phyloP scores from a whole-genome alignment of 352 stramenopile genomes.

The Globisporangium echinulatum region DNA sequence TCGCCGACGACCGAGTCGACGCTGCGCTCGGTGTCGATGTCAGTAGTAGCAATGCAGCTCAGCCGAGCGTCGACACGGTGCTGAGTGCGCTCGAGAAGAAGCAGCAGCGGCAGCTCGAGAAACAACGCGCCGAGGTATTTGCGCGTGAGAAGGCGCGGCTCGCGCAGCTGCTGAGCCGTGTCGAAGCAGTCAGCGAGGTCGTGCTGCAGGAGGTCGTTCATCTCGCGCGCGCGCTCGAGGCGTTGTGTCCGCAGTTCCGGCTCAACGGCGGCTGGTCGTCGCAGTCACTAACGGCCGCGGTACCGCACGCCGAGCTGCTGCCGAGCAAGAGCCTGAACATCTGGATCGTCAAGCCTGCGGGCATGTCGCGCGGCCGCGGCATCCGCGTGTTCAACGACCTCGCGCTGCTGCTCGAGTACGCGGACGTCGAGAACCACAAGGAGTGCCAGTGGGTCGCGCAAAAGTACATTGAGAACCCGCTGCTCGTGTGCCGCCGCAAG shows the following conservation, averaged over 20 bases:
- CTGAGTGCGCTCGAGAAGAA: slow-evolving; percentile 50
- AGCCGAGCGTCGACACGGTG: slow-evolving; percentile 28
- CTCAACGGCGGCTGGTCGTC: slow-evolving; percentile 51
- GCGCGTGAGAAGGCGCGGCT: slow-evolving; percentile 51
- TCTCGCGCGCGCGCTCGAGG: slow-evolving; percentile 25
- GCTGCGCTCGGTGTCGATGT: slow-evolving; percentile 13
- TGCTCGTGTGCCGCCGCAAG: slow-evolving; percentile 84
- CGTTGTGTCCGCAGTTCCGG: slow-evolving; percentile 63
- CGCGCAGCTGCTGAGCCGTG: slow-evolving; percentile 30
- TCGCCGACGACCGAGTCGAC: slow-evolving; percentile 34
- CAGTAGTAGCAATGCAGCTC: background rate
- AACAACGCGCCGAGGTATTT: slow-evolving; percentile 34
- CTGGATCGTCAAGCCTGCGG: slow-evolving; percentile 92
- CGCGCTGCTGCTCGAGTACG: slow-evolving; percentile 72
- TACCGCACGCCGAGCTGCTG: background rate
- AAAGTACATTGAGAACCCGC: slow-evolving; percentile 87
- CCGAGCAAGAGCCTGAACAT: slow-evolving; percentile 63
- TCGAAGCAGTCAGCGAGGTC: slow-evolving; percentile 23
- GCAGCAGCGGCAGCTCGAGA: slow-evolving; percentile 31
- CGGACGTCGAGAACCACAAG: slow-evolving; percentile 82
- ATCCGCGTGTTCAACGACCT: slow-evolving; percentile 89
- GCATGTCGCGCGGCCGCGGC: slow-evolving; percentile 75
- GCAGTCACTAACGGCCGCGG: slow-evolving; percentile 8
- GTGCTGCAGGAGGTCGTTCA: slow-evolving; percentile 23
- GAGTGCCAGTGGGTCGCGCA: slow-evolving; percentile 85